A percentile compares a stretch with the other conserved stretches of the same genome.
phyloP scores from a whole-genome alignment of 2,329 filamentous ascomycete genomes.

The Penicillium hesseltinei region DNA sequence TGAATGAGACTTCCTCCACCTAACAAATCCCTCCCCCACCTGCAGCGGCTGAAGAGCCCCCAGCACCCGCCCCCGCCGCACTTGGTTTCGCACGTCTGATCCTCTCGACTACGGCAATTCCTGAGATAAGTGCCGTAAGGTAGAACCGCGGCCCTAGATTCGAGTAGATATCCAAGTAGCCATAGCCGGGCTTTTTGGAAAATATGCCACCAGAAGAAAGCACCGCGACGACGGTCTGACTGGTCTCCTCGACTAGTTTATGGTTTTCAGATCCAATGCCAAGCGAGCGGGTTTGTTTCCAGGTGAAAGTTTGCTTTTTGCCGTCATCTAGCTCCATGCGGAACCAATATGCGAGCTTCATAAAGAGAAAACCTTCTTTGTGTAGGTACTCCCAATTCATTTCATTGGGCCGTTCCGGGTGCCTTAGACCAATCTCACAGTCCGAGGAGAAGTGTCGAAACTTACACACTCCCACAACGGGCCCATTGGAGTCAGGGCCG shows the following conservation, averaged over 20 bases:
- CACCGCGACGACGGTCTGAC: constrained; percentile 29
- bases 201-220: constrained; percentile 28
- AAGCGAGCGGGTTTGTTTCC: constrained; percentile 34
- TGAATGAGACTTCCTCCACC: not conserved
- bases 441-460: constrained; percentile 35
- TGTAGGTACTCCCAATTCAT: constrained; percentile 34
- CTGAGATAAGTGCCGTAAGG: constrained; percentile 30
- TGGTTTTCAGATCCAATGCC: constrained; percentile 28
- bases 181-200: constrained; percentile 33
- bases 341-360: constrained; percentile 29
- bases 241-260: constrained; percentile 37
- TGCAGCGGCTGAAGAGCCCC: not conserved
- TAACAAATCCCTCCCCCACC: constrained; percentile 4
- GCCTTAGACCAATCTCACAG: constrained; percentile 34
- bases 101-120: constrained; percentile 28
- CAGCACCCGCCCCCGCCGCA: constrained; percentile 7
- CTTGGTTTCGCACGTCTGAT: constrained; percentile 14
- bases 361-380: constrained; percentile 21
- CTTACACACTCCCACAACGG: constrained; percentile 32
- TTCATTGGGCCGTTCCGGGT: constrained; percentile 23
- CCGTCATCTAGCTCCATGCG: constrained; percentile 22
- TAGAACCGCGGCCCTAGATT: constrained; percentile 30
- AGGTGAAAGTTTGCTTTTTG: constrained; percentile 27
- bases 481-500: constrained; percentile 25
- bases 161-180: constrained; percentile 32